Conservation (phyloP, 1,284 basidiomycete genomes). For the Trametes polyzona region DNA sequence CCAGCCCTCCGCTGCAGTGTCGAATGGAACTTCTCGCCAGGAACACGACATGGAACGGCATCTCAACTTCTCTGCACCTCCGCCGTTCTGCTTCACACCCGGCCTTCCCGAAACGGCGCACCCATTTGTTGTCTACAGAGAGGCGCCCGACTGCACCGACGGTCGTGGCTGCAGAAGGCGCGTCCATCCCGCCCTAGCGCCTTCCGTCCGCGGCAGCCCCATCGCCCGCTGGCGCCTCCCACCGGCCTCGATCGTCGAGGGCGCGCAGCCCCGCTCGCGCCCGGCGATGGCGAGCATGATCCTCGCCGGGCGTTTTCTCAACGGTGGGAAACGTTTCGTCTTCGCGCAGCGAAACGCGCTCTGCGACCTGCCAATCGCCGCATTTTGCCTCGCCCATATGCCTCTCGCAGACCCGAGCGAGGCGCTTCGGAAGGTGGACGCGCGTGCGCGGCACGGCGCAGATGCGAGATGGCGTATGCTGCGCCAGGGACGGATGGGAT, state of each 20-base stretch:
- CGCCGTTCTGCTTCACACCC: neutral
- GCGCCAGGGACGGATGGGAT: neutral
- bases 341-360: neutral
- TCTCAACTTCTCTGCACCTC: neutral
- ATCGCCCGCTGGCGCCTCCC: neutral
- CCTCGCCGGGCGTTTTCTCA: conserved; percentile 7
- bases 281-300: conserved; percentile 7
- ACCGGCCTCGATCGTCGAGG: neutral
- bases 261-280: neutral
- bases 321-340: conserved; percentile 4
- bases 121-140: conserved; percentile 1
- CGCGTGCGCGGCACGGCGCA: neutral
- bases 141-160: conserved; percentile 17
- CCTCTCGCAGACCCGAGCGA: too few species aligned
- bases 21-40: neutral
- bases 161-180: conserved; percentile 19
- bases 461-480: neutral
- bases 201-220: neutral
- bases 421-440: too few species aligned
- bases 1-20: neutral
- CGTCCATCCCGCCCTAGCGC: neutral
- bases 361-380: conserved; percentile 11
- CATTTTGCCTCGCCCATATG: conserved; percentile 7
- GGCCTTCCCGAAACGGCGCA: neutral
- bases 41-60: neutral